Base-by-base conservation (phyloP, 345 rosid genomes). In the Pistacia vera region DNA sequence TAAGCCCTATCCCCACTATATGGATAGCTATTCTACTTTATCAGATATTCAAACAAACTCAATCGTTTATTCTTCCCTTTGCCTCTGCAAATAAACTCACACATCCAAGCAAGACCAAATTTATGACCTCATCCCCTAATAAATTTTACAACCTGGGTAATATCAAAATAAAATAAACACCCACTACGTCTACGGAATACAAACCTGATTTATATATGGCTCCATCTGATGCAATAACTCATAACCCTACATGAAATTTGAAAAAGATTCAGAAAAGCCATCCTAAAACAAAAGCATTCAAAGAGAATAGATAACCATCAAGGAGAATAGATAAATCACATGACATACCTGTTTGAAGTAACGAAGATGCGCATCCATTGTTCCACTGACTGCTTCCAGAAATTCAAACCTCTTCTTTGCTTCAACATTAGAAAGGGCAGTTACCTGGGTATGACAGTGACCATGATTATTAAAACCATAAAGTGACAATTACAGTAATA, bases 361-460 rank as follows among this genome's bases (percentile, higher is more conserved):
- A 65, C 97, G 93, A 82, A 96, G 98, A 86, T 93, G 99, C 5
- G 99, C 99, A 87, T 96, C 99, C 99, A 96, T 96, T 1, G 99
- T 96, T 60, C 99, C 99, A 67, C 98, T 93, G 74, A 96, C 97
- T 74, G 99, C 97, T 88, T 96, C 99, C 76, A 93, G 81, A 81
- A 96, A 96, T 81, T 96, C 97, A 83, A 93, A 96, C 86, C 97
- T 92, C 78, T 93, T 96, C 72, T 96, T 96, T 49, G 98, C 97
- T 89, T 96, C 99, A 49, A 96, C 98, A 87, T 86, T 92, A 35
- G 99, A 93, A 83, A 93, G 88, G 63, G 98, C 89, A 77, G 97
- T 92, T 74, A 96, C 89, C 99, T 96, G 72, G 73, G 76, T 30
- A 79, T 9, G 75, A 69, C 46, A 73, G 73, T 46, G 68, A 78